phyloP scores from a whole-genome alignment of 768 basidiomycete genomes.

The Hericium erinaceus region DNA sequence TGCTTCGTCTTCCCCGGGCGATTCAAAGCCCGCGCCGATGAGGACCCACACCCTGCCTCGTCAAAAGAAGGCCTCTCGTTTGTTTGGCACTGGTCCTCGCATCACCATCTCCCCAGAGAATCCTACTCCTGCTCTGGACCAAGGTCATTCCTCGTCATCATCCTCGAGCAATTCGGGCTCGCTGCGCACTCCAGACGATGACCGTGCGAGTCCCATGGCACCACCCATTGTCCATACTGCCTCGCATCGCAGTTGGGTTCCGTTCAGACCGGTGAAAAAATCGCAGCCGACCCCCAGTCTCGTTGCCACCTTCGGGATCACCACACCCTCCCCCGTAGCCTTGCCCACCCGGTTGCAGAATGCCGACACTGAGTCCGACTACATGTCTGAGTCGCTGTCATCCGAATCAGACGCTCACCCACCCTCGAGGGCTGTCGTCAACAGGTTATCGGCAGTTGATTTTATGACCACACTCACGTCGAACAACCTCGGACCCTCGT shows the following conservation, averaged over 20 bases:
- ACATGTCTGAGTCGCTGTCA: conserved; percentile 10
- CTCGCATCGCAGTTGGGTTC: conserved; percentile 37
- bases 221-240: conserved; percentile 16
- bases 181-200: conserved; percentile 52
- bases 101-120: conserved; percentile 23
- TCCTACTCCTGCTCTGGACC: conserved; percentile 22
- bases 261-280: conserved; percentile 40
- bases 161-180: conserved; percentile 42
- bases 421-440: conserved; percentile 9
- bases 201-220: conserved; percentile 20
- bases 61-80: conserved; percentile 7
- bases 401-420: conserved; percentile 19
- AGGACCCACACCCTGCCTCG: neutral
- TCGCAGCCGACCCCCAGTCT: neutral
- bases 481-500: conserved; percentile 33
- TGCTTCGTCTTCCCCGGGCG: conserved; percentile 16
- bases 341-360: neutral
- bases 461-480: conserved; percentile 32
- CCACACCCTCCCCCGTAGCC: conserved; percentile 3
- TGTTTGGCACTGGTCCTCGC: conserved; percentile 8
- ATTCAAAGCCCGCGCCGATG: conserved; percentile 19
- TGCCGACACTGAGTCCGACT: conserved; percentile 8
- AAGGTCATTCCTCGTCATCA: conserved; percentile 43
- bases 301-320: neutral
- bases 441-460: conserved; percentile 23